A percentile compares a stretch with the other conserved stretches of the same genome.
These are phyloP conservation scores for Podochytrium sp. DNA, from an alignment of 192 early-diverging fungal species.

Conservation along the genomic window DNA sequence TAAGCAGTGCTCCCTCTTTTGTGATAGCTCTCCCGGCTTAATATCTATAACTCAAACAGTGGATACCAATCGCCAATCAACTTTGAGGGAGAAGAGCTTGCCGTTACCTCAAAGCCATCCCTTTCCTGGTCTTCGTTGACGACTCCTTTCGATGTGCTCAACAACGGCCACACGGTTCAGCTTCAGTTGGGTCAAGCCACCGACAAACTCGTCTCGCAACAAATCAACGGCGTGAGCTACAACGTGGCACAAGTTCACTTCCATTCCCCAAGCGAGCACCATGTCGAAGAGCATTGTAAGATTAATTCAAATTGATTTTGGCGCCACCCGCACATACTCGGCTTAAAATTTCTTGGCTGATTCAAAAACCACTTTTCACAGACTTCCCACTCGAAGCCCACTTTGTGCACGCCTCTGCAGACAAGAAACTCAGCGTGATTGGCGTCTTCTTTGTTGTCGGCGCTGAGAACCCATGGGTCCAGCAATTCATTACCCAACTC, in stretches of 20 bases:
- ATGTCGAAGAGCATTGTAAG: conserved; percentile 31
- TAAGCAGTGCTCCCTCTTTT: background rate
- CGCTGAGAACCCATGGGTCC: conserved; percentile 39
- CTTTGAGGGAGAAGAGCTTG: conserved; percentile 28
- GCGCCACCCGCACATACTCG: background rate
- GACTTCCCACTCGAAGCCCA: conserved; percentile 45
- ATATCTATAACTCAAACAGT: background rate
- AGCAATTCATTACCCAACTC: conserved; percentile 7
- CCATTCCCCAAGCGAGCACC: conserved; percentile 67
- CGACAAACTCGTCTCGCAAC: conserved; percentile 6
- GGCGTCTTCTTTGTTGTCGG: conserved; percentile 51
- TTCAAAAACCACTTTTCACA: background rate
- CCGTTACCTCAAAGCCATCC: background rate
- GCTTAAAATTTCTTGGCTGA: background rate
- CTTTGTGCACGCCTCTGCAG: conserved; percentile 53
- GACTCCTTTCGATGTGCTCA: conserved; percentile 19
- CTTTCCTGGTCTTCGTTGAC: background rate
- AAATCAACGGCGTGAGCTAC: conserved; percentile 40
- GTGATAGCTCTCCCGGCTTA: background rate
- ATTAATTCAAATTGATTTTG: background rate
- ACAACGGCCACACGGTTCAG: conserved; percentile 53
- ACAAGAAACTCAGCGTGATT: conserved; percentile 49
- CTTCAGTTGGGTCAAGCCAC: background rate
- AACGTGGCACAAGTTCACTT: conserved; percentile 61
- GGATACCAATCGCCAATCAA: conserved; percentile 59